Conservation (phyloP, 179 eudicot species). For the Silene coronaria region DNA sequence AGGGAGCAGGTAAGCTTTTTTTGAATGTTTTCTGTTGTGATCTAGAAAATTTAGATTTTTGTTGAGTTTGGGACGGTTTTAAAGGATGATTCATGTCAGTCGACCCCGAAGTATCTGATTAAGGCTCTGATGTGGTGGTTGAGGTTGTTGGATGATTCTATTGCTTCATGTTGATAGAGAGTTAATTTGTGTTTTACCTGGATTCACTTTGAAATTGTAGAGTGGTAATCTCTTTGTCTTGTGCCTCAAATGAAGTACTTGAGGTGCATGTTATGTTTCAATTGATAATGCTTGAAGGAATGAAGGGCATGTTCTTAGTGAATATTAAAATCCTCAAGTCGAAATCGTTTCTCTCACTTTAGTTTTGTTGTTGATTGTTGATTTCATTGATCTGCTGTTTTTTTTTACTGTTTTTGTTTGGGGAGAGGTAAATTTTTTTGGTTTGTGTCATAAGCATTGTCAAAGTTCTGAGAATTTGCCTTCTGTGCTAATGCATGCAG, state of each 20-base stretch:
- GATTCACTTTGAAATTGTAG: neutral
- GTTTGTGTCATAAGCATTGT: neutral
- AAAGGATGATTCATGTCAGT: too few relatives aligned
- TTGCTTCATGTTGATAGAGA: neutral
- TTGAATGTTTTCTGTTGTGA: neutral
- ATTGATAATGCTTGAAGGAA: neutral
- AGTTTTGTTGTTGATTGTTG: neutral
- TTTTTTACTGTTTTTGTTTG: neutral
- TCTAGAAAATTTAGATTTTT: too few relatives aligned
- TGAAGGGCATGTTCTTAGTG: too few relatives aligned
- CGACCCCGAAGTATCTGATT: too few relatives aligned
- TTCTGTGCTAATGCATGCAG: neutral
- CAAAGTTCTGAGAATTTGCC: neutral
- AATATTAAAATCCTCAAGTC: neutral
- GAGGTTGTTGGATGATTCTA: too few relatives aligned
- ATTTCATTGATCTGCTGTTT: neutral
- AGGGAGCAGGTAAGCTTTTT: neutral
- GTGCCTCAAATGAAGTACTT: neutral
- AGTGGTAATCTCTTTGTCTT: neutral
- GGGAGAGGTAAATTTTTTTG: neutral
- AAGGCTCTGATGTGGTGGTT: too few relatives aligned
- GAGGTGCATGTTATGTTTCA: constrained; percentile 5
- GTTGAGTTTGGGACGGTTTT: too few relatives aligned
- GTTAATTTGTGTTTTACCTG: neutral
- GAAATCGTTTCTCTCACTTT: neutral